Evolutionary conservation across 2,329 filamentous ascomycete genomes (phyloP).

Genomic region (Fusarium liriodendri): DNA sequence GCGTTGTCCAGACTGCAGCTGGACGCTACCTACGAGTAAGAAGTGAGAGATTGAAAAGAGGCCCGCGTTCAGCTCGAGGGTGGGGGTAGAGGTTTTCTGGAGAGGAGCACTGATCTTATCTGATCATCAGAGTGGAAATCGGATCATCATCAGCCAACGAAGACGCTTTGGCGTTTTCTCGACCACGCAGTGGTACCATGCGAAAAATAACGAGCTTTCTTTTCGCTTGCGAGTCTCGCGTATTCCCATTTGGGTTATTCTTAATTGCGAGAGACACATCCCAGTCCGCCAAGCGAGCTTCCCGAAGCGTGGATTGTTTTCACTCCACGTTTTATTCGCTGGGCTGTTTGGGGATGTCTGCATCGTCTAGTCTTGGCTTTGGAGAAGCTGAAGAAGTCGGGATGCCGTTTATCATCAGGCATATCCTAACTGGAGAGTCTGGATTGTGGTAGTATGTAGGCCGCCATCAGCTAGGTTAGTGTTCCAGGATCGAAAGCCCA

Average conservation of each 20-base stretch:
- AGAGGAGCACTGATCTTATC: conserved; percentile 5
- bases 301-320: background rate
- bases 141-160: background rate
- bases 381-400: background rate
- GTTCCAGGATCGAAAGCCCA: background rate
- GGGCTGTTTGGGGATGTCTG: background rate
- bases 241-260: background rate
- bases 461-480: background rate
- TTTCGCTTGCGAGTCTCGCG: background rate
- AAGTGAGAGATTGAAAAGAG: background rate
- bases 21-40: background rate
- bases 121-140: conserved; percentile 2
- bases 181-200: background rate
- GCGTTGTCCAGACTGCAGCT: background rate
- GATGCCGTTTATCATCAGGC: background rate
- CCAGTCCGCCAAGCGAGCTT: background rate
- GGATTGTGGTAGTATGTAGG: background rate
- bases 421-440: background rate
- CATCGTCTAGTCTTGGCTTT: background rate
- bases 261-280: background rate
- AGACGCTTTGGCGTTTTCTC: background rate
- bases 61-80: background rate
- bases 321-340: background rate
- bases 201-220: background rate
- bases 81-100: background rate